Conservation (phyloP, 148 eudicot species). For the Rhododendron ovatum region DNA sequence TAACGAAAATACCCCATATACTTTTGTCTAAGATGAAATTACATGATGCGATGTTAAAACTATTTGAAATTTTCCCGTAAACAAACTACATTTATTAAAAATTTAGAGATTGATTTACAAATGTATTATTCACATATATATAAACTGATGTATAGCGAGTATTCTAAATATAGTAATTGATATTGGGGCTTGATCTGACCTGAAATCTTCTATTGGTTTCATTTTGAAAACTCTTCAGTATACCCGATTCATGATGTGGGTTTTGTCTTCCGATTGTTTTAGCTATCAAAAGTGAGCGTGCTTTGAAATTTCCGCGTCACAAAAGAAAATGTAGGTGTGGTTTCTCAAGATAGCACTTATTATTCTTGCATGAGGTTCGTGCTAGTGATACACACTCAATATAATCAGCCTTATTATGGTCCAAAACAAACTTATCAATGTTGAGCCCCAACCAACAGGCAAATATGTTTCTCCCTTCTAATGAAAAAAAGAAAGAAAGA, state of each 20-base stretch:
- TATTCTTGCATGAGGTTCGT: too few relatives aligned
- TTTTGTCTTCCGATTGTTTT: background rate
- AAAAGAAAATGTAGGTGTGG: background rate
- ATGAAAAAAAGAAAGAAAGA: background rate
- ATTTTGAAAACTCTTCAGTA: too few relatives aligned
- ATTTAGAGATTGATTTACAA: background rate
- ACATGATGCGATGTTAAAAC: too few relatives aligned
- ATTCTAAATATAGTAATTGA: too few relatives aligned
- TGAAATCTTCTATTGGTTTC: too few relatives aligned
- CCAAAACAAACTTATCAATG: background rate
- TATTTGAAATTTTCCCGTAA: too few relatives aligned
- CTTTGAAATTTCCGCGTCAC: background rate
- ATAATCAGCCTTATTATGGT: background rate
- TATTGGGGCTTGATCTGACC: too few relatives aligned
- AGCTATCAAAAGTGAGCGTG: background rate
- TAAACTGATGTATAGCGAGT: background rate
- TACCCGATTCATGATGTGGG: background rate
- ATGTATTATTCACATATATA: background rate
- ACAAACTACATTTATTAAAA: too few relatives aligned
- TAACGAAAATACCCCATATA: too few relatives aligned
- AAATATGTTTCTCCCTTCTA: background rate
- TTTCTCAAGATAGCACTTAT: background rate
- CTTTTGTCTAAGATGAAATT: too few relatives aligned
- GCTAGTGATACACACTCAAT: too few relatives aligned
- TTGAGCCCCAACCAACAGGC: background rate